phyloP scores from a whole-genome alignment of 495 filamentous ascomycete species.

The Podospora appendiculata region DNA sequence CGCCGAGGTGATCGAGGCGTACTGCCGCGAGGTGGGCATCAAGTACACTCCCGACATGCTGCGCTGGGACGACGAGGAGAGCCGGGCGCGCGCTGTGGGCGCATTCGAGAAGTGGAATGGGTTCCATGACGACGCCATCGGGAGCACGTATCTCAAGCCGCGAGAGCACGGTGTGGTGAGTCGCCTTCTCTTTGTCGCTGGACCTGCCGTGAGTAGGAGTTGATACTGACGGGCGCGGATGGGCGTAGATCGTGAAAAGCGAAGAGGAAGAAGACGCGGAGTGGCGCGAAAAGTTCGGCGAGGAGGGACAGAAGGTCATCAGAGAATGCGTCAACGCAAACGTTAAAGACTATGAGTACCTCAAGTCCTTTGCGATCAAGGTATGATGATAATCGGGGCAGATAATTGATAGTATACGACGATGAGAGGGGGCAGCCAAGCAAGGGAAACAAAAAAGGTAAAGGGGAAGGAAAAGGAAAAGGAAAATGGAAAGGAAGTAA shows the following conservation, averaged over 20 bases:
- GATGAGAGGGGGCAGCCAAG: too few relatives aligned
- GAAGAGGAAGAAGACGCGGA: conserved; percentile 62
- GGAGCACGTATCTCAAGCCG: conserved; percentile 64
- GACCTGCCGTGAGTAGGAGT: background rate
- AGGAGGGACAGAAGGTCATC: conserved; percentile 68
- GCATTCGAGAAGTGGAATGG: conserved; percentile 94
- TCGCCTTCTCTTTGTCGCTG: conserved; percentile 4
- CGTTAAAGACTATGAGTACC: conserved; percentile 78
- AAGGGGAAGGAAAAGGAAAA: too few relatives aligned
- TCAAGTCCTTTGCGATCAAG: conserved; percentile 77
- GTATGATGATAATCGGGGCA: conserved; percentile 5
- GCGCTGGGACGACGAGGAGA: conserved; percentile 66
- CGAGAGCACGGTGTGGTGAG: conserved; percentile 58
- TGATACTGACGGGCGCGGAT: too few relatives aligned
- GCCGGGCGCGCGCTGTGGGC: conserved; percentile 52
- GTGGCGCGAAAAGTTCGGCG: conserved; percentile 78
- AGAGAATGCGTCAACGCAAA: conserved; percentile 69
- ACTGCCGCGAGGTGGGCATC: conserved; percentile 70
- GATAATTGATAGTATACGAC: too few relatives aligned
- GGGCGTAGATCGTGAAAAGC: background rate
- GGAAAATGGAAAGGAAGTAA: too few relatives aligned
- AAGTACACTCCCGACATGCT: conserved; percentile 69
- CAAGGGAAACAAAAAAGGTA: too few relatives aligned
- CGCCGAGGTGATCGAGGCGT: conserved; percentile 60
- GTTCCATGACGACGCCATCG: conserved; percentile 90